These are phyloP conservation scores for Circinella umbellata DNA, from an alignment of 371 early-diverging fungal species.

Conservation along the genomic window DNA sequence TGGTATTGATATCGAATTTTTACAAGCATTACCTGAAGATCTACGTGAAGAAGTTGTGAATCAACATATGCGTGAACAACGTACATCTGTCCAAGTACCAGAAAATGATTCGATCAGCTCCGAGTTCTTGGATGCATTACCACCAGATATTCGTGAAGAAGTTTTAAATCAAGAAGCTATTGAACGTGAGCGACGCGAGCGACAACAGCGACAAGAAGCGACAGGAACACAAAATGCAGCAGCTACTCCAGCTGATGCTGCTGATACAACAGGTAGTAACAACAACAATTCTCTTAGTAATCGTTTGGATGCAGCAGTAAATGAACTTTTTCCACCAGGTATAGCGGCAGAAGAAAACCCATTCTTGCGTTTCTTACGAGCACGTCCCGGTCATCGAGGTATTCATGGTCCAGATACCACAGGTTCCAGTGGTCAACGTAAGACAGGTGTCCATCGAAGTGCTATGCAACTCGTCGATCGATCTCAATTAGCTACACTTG, in stretches of 20 bases:
- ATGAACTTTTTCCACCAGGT: conserved; percentile 15
- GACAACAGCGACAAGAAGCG: conserved; percentile 37
- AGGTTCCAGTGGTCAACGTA: conserved; percentile 3
- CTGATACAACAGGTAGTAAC: no score
- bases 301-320: conserved; percentile 6
- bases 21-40: conserved; percentile 96
- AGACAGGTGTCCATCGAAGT: conserved; percentile 48
- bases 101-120: conserved; percentile 62
- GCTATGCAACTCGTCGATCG: conserved; percentile 86
- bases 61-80: conserved; percentile 54
- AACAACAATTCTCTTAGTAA: conserved; percentile 15
- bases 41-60: conserved; percentile 91
- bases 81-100: conserved; percentile 32
- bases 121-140: conserved; percentile 83
- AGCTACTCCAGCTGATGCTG: no score
- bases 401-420: neutral
- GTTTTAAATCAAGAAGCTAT: conserved; percentile 71
- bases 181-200: conserved; percentile 56
- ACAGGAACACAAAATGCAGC: conserved; percentile 23
- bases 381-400: neutral
- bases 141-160: conserved; percentile 82
- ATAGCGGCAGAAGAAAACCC: conserved; percentile 7
- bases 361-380: conserved; percentile 17
- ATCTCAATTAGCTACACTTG: conserved; percentile 78
- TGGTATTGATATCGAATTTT: conserved; percentile 93